Base-by-base conservation (phyloP, 495 filamentous ascomycete species). In the Tuber calosporum region DNA sequence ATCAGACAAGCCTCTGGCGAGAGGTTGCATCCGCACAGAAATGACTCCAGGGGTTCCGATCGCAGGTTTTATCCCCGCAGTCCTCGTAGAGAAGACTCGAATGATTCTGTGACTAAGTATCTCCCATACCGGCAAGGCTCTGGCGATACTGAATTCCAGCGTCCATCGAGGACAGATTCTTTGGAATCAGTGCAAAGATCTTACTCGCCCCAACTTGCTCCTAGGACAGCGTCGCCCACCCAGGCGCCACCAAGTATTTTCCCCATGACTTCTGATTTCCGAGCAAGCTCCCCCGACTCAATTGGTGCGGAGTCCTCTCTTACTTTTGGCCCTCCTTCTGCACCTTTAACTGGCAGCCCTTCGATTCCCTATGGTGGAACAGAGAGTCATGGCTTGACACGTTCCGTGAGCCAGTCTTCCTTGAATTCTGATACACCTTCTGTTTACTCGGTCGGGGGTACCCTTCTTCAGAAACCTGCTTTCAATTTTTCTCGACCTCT, bases 401-500 rank as follows among this genome's bases (percentile, higher is more conserved):
- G 87, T 87, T 62, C 53, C 26, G 53, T 4, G 9, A 62, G 53
- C 15, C 53, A 62, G 26, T 62, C 53, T 34, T 62, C 53, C 53
- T 30, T 34, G 13, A 62, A 13, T 42, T 88, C 87, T 66, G 82
- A 82, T 69, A 83, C 78, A 7, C 79, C 72, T 7, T 80, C 78
- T 13, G 69, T 81, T 26, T 78, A 74, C 42, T 91, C 90, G 0
- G 83, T 84, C 69, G 84, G 83, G n/a, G 88, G 90, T 26, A 84
- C 85, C n/a, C 83, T 85, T 30, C 84, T 91, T 41, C 88, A 90
- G 1, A 88, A 91, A 41, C 91, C 92, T 2, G 86, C 91, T 1
- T 94, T 94, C 81, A 99, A 98, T 82, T 98, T 98, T 82, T 97
- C 95, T 4, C 86, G 95, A 9, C 95, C 95, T 3, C 77, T 95